Conservation (phyloP, 2,329 filamentous ascomycete species). For the Chrysoporthe deuterocubensis region DNA sequence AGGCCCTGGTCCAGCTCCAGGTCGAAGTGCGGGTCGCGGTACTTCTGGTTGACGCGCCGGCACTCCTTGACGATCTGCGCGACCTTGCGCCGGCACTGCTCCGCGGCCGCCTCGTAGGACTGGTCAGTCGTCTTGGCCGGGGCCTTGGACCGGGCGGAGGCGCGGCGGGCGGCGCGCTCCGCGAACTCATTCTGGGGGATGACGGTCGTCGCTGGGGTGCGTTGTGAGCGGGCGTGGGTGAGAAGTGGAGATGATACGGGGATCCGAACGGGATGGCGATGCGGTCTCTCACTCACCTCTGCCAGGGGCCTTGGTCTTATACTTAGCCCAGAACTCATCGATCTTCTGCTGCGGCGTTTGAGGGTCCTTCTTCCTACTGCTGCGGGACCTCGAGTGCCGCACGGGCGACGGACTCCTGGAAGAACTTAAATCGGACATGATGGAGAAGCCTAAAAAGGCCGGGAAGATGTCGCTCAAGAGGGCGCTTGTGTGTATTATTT, state of each 20-base stretch:
- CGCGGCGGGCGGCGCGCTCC: constrained; percentile 60
- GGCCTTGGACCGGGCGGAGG: constrained; percentile 56
- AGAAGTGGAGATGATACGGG: background rate
- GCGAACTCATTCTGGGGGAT: constrained; percentile 66
- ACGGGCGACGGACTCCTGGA: constrained; percentile 6
- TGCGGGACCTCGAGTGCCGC: background rate
- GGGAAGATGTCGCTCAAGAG: too few relatives aligned
- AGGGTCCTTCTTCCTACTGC: constrained; percentile 45
- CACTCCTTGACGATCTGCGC: constrained; percentile 68
- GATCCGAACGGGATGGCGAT: background rate
- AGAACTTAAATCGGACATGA: constrained; percentile 18
- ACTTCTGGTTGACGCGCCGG: constrained; percentile 80
- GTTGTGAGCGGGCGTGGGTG: constrained; percentile 10
- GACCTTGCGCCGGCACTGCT: constrained; percentile 69
- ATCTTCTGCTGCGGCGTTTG: constrained; percentile 69
- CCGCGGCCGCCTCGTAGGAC: constrained; percentile 74
- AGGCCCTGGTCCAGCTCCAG: constrained; percentile 76
- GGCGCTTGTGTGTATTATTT: background rate
- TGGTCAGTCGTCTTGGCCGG: constrained; percentile 60
- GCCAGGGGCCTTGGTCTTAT: constrained; percentile 71
- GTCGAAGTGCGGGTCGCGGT: constrained; percentile 85
- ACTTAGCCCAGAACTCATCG: constrained; percentile 74
- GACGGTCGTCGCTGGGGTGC: constrained; percentile 63
- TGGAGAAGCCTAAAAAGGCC: background rate
- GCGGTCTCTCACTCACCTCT: constrained; percentile 55